A percentile compares a stretch with the other conserved stretches of the same genome.
Conservation (phyloP, 208 protist genomes). For the Leptomonas pyrrhocoris region DNA sequence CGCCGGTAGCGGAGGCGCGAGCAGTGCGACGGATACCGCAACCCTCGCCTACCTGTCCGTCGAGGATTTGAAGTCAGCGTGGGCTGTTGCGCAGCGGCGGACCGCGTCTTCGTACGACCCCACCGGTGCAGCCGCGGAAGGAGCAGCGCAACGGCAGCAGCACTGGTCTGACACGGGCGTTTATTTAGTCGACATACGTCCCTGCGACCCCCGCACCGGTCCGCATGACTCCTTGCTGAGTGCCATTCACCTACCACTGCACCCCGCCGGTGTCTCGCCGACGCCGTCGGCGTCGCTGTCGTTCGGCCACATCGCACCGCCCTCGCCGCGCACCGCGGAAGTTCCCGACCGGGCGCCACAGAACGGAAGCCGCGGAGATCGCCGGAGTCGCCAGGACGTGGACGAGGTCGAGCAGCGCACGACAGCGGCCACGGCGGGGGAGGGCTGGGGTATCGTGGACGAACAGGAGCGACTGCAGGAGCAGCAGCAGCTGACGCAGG, state of each 20-base stretch:
- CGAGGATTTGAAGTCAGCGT: constrained; percentile 17
- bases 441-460: constrained; percentile 31
- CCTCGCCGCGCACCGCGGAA: neutral
- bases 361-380: neutral
- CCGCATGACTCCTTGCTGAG: constrained; percentile 44
- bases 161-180: constrained; percentile 46
- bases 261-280: neutral
- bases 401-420: neutral
- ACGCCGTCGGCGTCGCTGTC: neutral
- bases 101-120: too few species aligned
- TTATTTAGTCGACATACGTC: constrained; percentile 64
- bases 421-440: constrained; percentile 2
- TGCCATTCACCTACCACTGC: constrained; percentile 50
- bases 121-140: neutral
- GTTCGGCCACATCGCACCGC: too few species aligned
- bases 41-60: constrained; percentile 18
- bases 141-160: neutral
- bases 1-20: too few species aligned
- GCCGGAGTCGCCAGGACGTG: neutral
- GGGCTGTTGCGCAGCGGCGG: neutral
- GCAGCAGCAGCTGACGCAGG: constrained; percentile 24
- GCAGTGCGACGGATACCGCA: neutral
- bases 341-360: neutral
- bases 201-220: neutral
- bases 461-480: constrained; percentile 30